phyloP scores from a whole-genome alignment of 345 rosid species.

The Citrus medica region DNA sequence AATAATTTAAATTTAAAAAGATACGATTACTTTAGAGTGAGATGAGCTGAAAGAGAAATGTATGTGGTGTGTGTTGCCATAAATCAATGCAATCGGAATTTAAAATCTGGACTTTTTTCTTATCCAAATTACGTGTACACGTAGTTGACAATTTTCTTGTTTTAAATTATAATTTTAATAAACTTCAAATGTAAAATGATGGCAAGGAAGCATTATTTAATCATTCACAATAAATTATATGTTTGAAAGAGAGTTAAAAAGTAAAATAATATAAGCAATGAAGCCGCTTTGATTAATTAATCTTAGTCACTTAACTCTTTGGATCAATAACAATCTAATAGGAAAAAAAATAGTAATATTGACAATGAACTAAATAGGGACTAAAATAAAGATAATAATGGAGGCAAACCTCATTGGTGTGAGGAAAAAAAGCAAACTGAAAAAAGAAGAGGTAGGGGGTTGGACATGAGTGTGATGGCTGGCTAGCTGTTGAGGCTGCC shows the following conservation, averaged over 20 bases:
- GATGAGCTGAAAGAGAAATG: too few relatives aligned
- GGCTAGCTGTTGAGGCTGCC: not conserved
- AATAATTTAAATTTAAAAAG: too few relatives aligned
- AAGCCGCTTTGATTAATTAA: not conserved
- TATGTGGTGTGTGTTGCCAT: too few relatives aligned
- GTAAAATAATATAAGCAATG: not conserved
- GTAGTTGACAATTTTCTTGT: not conserved
- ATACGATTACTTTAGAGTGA: too few relatives aligned
- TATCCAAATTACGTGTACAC: too few relatives aligned
- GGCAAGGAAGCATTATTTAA: too few relatives aligned
- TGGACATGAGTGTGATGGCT: slow-evolving; percentile 17
- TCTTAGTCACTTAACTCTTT: not conserved
- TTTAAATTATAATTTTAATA: not conserved
- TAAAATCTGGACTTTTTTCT: too few relatives aligned
- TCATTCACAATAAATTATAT: not conserved
- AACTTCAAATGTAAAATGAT: not conserved
- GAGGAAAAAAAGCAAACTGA: slow-evolving; percentile 17
- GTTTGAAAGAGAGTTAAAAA: not conserved
- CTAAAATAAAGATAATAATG: slow-evolving; percentile 6
- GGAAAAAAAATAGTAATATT: not conserved
- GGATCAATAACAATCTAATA: not conserved
- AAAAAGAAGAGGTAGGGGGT: slow-evolving; percentile 6
- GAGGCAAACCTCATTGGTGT: slow-evolving; percentile 30
- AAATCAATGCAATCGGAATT: too few relatives aligned
- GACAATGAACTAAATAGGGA: not conserved